A percentile compares a stretch with the other conserved stretches of the same genome.
Evolutionary conservation across 164 flowering plant species (phyloP).

Genomic region (Magnolia officinalis): DNA sequence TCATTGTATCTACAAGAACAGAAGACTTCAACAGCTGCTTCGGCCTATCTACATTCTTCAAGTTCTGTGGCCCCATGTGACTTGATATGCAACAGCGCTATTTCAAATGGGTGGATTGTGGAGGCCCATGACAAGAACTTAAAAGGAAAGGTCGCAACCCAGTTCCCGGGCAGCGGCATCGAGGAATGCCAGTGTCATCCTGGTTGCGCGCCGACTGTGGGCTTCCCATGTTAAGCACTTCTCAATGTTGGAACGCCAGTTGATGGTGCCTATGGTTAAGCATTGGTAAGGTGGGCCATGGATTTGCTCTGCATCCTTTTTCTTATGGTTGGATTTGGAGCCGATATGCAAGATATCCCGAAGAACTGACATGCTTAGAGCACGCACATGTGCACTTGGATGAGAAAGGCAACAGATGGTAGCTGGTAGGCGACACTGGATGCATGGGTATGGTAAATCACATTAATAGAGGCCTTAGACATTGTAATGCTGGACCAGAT

Average conservation of each 20-base stretch:
- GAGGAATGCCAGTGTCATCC: slow-evolving; percentile 58
- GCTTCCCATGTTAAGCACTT: slow-evolving; percentile 89
- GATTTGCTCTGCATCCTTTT: slow-evolving; percentile 29
- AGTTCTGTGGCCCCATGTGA: not conserved
- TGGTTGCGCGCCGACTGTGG: slow-evolving; percentile 55
- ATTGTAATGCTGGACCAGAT: not conserved
- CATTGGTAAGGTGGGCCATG: slow-evolving; percentile 32
- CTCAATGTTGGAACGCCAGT: slow-evolving; percentile 73
- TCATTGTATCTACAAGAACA: slow-evolving; percentile 16
- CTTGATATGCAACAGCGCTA: not conserved
- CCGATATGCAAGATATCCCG: slow-evolving; percentile 59
- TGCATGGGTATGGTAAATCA: not conserved
- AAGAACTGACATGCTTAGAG: slow-evolving; percentile 87
- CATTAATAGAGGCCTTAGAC: slow-evolving; percentile 1
- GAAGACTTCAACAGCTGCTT: not conserved
- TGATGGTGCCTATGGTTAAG: slow-evolving; percentile 35
- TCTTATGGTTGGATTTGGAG: slow-evolving; percentile 31
- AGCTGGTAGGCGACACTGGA: slow-evolving; percentile 96
- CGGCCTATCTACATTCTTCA: slow-evolving; percentile 1
- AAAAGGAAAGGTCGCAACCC: not conserved
- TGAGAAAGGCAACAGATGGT: slow-evolving; percentile 85
- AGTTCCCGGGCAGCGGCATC: slow-evolving; percentile 31
- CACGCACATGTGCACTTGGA: slow-evolving; percentile 95
- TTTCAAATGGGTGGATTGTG: not conserved
- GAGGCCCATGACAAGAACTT: slow-evolving; percentile 12